phyloP scores from a whole-genome alignment of 352 stramenopile species.

The Phytophthora cryptogea region DNA sequence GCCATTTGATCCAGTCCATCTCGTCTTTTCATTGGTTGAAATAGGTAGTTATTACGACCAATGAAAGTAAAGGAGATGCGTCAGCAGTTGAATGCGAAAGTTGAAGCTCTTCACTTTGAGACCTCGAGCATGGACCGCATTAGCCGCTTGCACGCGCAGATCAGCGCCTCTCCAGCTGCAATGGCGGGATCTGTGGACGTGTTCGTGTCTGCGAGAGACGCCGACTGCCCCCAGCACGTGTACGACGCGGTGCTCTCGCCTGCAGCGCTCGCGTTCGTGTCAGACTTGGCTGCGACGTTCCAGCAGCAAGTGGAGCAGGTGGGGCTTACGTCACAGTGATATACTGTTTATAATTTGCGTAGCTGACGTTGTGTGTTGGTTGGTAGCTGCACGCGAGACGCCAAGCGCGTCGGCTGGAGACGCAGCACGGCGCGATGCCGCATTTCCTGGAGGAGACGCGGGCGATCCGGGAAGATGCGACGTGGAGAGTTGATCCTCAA shows the following conservation, averaged over 20 bases:
- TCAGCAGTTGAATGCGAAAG: neutral
- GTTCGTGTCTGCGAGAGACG: conserved; percentile 36
- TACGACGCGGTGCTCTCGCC: conserved; percentile 83
- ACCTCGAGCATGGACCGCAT: conserved; percentile 44
- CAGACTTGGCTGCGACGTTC: conserved; percentile 80
- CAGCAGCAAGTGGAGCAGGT: conserved; percentile 55
- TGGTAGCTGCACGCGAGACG: conserved; percentile 64
- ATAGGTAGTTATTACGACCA: conserved; percentile 2
- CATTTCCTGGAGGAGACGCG: conserved; percentile 81
- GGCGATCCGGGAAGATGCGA: conserved; percentile 62
- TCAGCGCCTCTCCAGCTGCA: conserved; percentile 15
- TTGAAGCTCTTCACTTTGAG: conserved; percentile 5
- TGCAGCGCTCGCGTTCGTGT: conserved; percentile 88
- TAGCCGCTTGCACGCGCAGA: conserved; percentile 40
- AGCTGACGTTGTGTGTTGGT: neutral
- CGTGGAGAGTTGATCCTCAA: conserved; percentile 63
- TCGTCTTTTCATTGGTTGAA: conserved; percentile 7
- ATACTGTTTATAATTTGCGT: neutral
- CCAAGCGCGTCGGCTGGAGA: conserved; percentile 46
- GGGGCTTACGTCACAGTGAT: neutral
- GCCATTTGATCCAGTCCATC: conserved; percentile 6
- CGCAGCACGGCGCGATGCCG: conserved; percentile 72
- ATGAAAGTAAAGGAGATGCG: neutral
- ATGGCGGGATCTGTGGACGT: conserved; percentile 8
- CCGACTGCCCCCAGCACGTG: conserved; percentile 23